phyloP scores from a whole-genome alignment of 306 rosid species.

The Prunus dulcis region DNA sequence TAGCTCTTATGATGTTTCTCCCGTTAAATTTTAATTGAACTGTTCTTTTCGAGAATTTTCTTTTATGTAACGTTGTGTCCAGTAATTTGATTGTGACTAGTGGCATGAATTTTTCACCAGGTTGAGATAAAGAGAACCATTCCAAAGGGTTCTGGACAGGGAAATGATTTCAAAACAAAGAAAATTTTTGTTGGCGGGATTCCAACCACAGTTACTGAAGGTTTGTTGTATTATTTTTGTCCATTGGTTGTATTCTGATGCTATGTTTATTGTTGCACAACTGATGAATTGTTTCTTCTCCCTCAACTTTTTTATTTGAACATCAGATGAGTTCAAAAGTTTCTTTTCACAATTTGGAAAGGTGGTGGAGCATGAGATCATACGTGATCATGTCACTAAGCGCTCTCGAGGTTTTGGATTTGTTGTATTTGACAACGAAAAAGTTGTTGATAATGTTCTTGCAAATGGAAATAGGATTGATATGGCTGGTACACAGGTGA shows the following conservation, averaged over 20 bases:
- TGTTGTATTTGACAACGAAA: constrained; percentile 64
- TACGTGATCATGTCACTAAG: constrained; percentile 69
- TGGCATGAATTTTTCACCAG: constrained; percentile 18
- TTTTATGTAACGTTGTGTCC: not conserved
- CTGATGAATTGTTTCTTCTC: not conserved
- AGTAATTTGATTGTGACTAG: not conserved
- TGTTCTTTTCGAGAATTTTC: not conserved
- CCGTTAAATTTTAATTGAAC: not conserved
- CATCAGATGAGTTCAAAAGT: constrained; percentile 45
- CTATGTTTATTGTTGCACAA: not conserved
- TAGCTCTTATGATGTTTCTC: not conserved
- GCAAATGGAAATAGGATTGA: constrained; percentile 79
- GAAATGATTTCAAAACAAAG: constrained; percentile 67
- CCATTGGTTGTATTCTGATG: not conserved
- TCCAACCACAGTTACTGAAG: constrained; percentile 61
- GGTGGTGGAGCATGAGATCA: constrained; percentile 73
- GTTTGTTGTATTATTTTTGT: constrained; percentile 23
- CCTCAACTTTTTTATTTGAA: not conserved
- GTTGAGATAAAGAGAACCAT: constrained; percentile 90
- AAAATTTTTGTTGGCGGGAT: constrained; percentile 81
- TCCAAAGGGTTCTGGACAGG: constrained; percentile 62
- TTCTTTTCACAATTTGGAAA: constrained; percentile 68
- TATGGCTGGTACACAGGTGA: constrained; percentile 76
- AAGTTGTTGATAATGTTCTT: constrained; percentile 65
- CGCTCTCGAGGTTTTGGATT: constrained; percentile 84